Evolutionary conservation across 768 basidiomycete species (phyloP).

Genomic region (Boletus vinaceobasis): DNA sequence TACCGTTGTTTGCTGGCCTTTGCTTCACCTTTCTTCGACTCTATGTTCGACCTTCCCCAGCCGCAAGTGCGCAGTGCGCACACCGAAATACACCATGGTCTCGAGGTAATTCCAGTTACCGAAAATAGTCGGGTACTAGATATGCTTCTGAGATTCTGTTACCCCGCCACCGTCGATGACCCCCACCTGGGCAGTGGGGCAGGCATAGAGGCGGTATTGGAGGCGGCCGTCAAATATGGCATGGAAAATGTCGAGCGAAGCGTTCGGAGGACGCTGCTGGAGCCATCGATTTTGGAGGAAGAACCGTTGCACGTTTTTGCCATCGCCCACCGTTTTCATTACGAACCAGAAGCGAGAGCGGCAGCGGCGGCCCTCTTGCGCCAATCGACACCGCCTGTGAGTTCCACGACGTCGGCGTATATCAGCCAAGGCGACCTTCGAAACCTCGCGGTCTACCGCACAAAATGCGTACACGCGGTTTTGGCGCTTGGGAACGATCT

Average conservation of each 20-base stretch:
- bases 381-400: slow-evolving; percentile 4
- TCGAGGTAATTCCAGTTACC: slow-evolving; percentile 29
- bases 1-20: slow-evolving; percentile 25
- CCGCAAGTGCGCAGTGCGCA: slow-evolving; percentile 3
- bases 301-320: slow-evolving; percentile 32
- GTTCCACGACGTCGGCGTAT: neutral
- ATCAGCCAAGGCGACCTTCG: slow-evolving; percentile 11
- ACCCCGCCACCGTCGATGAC: slow-evolving; percentile 29
- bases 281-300: slow-evolving; percentile 23
- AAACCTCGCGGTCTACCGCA: slow-evolving; percentile 20
- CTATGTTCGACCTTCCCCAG: slow-evolving; percentile 32
- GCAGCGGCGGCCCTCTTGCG: slow-evolving; percentile 29
- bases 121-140: slow-evolving; percentile 29
- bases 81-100: slow-evolving; percentile 13
- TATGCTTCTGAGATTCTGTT: slow-evolving; percentile 34
- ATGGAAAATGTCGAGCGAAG: slow-evolving; percentile 28
- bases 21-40: slow-evolving; percentile 30
- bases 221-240: slow-evolving; percentile 30
- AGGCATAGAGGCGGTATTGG: slow-evolving; percentile 24
- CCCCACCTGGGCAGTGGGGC: slow-evolving; percentile 14
- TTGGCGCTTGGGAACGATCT: slow-evolving; percentile 19
- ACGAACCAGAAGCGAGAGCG: slow-evolving; percentile 29
- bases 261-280: slow-evolving; percentile 26
- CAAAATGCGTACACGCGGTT: slow-evolving; percentile 18
- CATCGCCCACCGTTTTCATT: slow-evolving; percentile 32